Evolutionary conservation across 441 rosid species (phyloP), one percentile per base, ranked within the genome.

Genomic region (Populus hybrid): DNA sequence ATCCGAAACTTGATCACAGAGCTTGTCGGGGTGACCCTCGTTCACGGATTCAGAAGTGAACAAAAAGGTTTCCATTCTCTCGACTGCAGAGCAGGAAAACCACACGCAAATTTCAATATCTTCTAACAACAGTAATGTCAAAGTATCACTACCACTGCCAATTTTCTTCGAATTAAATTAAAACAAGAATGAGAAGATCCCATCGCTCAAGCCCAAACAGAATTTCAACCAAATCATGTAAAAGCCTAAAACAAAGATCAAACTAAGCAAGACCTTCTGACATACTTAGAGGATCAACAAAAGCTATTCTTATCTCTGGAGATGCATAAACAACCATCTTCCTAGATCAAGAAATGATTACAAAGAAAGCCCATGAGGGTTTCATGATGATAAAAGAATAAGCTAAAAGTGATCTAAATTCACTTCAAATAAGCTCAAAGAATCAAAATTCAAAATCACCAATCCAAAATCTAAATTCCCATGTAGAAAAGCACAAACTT

Each of bases 21-120:
- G 80, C 87, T 89, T 89, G 89, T 87, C 90, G 0, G 92, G 92
- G 84, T 89, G 92, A 8, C 90, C 92, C 87, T 89, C 88, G 46
- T 87, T 89, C 76, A 89, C 90, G n/a, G 92, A 89, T 77, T 89
- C 92, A 4, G 92, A 89, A 35, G 92, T 86, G 83, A 83, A 89
- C 78, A 87, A 87, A 32, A 87, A 89, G 83, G 86, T 83, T 78
- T 89, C 92, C 92, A 88, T 86, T 81, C 23, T 59, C 14, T 46
- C 35, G 63, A n/a, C 68, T 76, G 74, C 68, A 77, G 12, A 63
- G 8, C 57, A 70, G 61, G 61, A 67, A 65, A 16, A 65, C 12
- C 77, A 65, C 63, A 74, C 11, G 3, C 38, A 38, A 23, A 24
- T 18, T 32, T 46, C 20, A 30, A n/a, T n/a, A 50, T 38, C 26